Evolutionary conservation across 1,139 yeast genomes (phyloP).

Genomic region (Hemisphaericaspora lyxosophila): DNA sequence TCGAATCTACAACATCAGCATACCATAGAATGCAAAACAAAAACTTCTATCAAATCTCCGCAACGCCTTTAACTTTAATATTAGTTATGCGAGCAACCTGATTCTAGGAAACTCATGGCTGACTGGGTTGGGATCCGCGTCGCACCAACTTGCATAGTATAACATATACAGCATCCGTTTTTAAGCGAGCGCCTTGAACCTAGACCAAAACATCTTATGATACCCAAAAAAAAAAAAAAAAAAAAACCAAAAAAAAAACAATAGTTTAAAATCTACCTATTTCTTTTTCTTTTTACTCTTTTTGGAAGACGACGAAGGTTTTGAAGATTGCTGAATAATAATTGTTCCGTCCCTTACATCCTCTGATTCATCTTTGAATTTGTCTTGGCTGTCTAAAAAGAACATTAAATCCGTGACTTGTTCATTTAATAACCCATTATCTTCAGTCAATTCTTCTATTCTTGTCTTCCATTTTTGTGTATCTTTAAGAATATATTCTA

Average conservation of each 20-base stretch:
- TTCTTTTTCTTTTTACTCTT: constrained; percentile 19
- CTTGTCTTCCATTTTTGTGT: constrained; percentile 29
- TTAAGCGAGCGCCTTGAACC: background rate
- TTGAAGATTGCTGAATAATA: constrained; percentile 32
- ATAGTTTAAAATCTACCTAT: constrained; percentile 1
- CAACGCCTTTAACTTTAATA: background rate
- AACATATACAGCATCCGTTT: constrained; percentile 1
- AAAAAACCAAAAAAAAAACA: too few relatives aligned
- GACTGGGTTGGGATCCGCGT: background rate
- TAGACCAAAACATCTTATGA: background rate
- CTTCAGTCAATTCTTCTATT: constrained; percentile 26
- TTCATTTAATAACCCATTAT: constrained; percentile 57
- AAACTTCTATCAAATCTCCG: constrained; percentile 3
- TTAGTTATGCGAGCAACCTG: constrained; percentile 4
- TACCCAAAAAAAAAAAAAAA: background rate
- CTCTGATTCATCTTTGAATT: constrained; percentile 66
- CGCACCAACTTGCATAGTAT: constrained; percentile 4
- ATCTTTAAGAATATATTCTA: constrained; percentile 47
- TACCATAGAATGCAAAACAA: constrained; percentile 8
- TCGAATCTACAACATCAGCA: constrained; percentile 4
- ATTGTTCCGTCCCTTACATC: constrained; percentile 73
- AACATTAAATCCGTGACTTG: constrained; percentile 84
- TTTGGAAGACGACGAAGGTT: constrained; percentile 19
- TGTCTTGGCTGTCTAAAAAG: constrained; percentile 70
- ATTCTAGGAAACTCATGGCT: constrained; percentile 2